Conservation (phyloP, 2,329 filamentous ascomycete genomes). For the Arthroderma sp. region DNA sequence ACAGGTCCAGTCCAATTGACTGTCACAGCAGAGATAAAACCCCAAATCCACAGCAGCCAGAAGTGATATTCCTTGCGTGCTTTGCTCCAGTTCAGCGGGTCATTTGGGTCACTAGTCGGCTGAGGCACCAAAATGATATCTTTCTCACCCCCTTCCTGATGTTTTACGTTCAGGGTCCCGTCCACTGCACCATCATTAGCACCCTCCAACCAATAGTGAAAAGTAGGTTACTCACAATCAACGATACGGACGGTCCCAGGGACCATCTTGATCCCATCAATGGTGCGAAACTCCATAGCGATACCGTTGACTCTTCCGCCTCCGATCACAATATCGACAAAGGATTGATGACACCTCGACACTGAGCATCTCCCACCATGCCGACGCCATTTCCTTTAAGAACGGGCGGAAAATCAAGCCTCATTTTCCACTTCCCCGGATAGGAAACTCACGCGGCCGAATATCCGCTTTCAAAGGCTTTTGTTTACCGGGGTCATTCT, state of each 20-base stretch:
- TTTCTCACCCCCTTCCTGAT: constrained; percentile 8
- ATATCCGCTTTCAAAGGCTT: too few species aligned
- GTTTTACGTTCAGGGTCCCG: constrained; percentile 11
- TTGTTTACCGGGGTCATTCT: too few species aligned
- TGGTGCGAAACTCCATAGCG: constrained; percentile 7
- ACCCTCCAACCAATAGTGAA: neutral
- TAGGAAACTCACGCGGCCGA: too few species aligned
- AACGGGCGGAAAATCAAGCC: too few species aligned
- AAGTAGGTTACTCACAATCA: constrained; percentile 5
- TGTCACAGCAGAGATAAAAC: constrained; percentile 9
- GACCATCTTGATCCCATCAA: constrained; percentile 11
- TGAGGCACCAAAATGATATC: constrained; percentile 25
- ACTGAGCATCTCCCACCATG: too few species aligned
- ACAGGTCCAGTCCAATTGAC: constrained; percentile 11
- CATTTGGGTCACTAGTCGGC: constrained; percentile 25
- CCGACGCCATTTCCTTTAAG: too few species aligned
- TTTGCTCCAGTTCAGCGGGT: constrained; percentile 27
- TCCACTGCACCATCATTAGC: constrained; percentile 4
- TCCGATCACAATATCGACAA: too few species aligned
- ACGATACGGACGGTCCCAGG: constrained; percentile 11
- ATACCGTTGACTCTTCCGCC: neutral
- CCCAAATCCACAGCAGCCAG: constrained; percentile 12
- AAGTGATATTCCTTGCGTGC: constrained; percentile 11
- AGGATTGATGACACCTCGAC: too few species aligned
- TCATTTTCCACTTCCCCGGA: too few species aligned